phyloP scores from a whole-genome alignment of 805 yeast genomes.

The Yarrowia osloensis region DNA sequence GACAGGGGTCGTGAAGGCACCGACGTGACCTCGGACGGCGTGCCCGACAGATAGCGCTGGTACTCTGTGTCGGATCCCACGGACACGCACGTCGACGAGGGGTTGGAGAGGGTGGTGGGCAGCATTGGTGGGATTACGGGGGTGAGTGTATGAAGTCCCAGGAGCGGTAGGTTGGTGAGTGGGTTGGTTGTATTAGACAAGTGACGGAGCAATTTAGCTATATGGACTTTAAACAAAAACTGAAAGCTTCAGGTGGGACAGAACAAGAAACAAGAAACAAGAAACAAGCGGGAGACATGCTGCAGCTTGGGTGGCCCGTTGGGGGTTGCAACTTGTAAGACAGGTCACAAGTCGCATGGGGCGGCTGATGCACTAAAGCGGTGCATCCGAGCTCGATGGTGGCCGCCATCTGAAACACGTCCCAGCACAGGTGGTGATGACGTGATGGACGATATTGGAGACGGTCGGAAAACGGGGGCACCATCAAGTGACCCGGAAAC shows the following conservation, averaged over 20 bases:
- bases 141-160: neutral
- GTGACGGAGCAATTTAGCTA: constrained; percentile 20
- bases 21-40: constrained; percentile 19
- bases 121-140: constrained; percentile 7
- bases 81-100: constrained; percentile 30
- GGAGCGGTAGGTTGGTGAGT: neutral
- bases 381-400: neutral
- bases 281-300: neutral
- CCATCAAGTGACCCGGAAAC: too few species aligned
- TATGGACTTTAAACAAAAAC: constrained; percentile 20
- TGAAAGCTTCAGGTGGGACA: constrained; percentile 9
- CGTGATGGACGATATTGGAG: neutral
- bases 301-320: neutral
- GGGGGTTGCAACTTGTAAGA: neutral
- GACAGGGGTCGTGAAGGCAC: constrained; percentile 58
- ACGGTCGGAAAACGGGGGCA: too few species aligned
- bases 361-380: neutral
- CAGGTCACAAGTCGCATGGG: constrained; percentile 4
- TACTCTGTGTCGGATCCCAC: constrained; percentile 30
- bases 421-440: neutral
- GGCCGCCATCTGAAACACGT: neutral
- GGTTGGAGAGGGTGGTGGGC: constrained; percentile 23
- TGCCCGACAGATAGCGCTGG: constrained; percentile 21
- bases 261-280: constrained; percentile 11
- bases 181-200: constrained; percentile 1